Base-by-base conservation (phyloP, 140 eudicot species). In the Oenanthe javanica region DNA sequence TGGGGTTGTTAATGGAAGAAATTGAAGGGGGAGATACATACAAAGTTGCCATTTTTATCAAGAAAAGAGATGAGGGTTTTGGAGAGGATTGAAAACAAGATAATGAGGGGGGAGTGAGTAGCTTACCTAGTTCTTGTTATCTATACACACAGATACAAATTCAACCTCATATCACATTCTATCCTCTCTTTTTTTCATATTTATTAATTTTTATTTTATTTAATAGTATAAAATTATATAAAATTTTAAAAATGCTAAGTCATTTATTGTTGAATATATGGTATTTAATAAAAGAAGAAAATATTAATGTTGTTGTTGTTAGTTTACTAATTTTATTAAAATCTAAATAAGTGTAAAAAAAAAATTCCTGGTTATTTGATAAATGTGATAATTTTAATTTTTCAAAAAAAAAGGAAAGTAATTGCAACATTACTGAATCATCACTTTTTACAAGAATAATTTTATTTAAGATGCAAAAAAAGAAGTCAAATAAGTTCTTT, bases 121-220 rank as follows among this genome's bases (percentile, higher is more conserved):
- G 59, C n/a, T 52, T 52, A 52, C 59, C 59, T 13, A 49, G 38
- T 27, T 57, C 19, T 25, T 23, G 79, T 23, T n/a, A 50, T 14
- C 45, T n/a, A 25, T 5, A 25, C 71, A 51, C 0, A 52, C 18
- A 67, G 43, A 77, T 21, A 61, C 23, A 77, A 38, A 10, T 64
- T 25, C 70, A 46, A 45, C 80, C 80, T 77, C 80, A 54, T 16
- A 77, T 77, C 18, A 69, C 4, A 6, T 77, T 55, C 71, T 55
- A 77, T 77, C 52, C 80, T 18, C 67, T 18, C 5, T 38, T 4
- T 51, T 49, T 47, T n/a, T 8, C 69, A 61, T 7, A 61, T 61
- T 55, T 55, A 12, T 18, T 61, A 21, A 21, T 14, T 59, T 59
- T 19, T 59, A 59, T 31, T 31, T 31, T 31, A 31, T 31, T 31